These are phyloP conservation scores for Alternaria dauci DNA, from an alignment of 2,329 filamentous ascomycete species.

Conservation along the genomic window DNA sequence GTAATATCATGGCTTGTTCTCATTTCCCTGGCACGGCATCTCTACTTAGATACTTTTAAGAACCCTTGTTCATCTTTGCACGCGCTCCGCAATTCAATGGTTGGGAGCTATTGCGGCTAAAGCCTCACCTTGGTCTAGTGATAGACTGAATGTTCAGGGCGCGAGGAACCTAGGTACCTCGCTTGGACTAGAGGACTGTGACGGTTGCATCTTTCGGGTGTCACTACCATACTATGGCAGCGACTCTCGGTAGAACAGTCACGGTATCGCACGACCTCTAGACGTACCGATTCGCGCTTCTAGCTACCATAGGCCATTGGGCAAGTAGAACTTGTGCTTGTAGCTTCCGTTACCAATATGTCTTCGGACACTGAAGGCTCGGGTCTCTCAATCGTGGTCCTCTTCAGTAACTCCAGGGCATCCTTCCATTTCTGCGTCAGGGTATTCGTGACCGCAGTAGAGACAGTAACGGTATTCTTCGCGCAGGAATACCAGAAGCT, in stretches of 20 bases:
- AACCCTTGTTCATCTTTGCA: background rate
- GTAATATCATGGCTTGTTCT: background rate
- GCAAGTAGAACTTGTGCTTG: background rate
- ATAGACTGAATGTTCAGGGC: background rate
- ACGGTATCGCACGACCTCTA: background rate
- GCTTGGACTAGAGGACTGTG: background rate
- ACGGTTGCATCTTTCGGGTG: background rate
- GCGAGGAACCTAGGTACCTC: background rate
- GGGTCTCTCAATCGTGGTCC: slow-evolving; percentile 68
- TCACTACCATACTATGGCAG: background rate
- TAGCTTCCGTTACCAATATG: background rate
- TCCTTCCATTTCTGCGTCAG: slow-evolving; percentile 77
- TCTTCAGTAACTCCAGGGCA: slow-evolving; percentile 90
- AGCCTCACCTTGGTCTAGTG: background rate
- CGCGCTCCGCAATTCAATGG: background rate
- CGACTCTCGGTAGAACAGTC: background rate
- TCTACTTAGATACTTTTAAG: background rate
- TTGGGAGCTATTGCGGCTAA: background rate
- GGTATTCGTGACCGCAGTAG: slow-evolving; percentile 91
- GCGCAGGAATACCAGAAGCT: slow-evolving; percentile 74
- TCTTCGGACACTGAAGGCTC: background rate
- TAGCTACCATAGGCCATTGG: background rate
- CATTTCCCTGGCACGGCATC: background rate
- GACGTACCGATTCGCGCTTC: background rate
- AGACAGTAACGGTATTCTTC: slow-evolving; percentile 84